A percentile compares a stretch with the other conserved stretches of the same genome.
Evolutionary conservation across 345 rosid species (phyloP).

Genomic region (Punica granatum): DNA sequence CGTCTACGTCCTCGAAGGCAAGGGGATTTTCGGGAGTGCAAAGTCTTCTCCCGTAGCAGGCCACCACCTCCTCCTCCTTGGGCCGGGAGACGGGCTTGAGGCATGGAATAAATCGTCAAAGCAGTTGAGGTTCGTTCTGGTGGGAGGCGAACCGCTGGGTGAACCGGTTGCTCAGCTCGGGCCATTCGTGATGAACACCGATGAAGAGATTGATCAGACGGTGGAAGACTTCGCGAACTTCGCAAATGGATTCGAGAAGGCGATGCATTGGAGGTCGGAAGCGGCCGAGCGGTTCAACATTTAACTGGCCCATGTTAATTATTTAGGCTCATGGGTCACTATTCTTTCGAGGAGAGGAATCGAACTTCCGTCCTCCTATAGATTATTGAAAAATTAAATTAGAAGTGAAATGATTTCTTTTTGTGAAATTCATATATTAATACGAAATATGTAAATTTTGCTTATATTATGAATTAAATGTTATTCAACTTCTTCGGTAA

Average conservation of each 20-base stretch:
- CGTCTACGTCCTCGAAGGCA: constrained; percentile 68
- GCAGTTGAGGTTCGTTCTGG: constrained; percentile 55
- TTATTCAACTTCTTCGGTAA: too few species aligned
- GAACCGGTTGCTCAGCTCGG: constrained; percentile 74
- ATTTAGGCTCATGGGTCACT: too few species aligned
- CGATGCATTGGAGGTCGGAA: constrained; percentile 49
- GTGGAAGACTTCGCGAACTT: constrained; percentile 65
- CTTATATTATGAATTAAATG: too few species aligned
- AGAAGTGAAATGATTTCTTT: too few species aligned
- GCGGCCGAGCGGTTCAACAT: background rate
- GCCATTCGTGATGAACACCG: constrained; percentile 88
- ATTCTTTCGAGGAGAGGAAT: background rate
- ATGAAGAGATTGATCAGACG: constrained; percentile 66
- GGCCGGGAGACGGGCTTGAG: constrained; percentile 52
- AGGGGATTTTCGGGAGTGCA: constrained; percentile 44
- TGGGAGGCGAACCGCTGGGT: constrained; percentile 70
- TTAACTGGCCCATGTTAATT: background rate
- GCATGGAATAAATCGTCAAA: constrained; percentile 65
- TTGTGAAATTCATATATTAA: too few species aligned
- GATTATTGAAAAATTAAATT: too few species aligned
- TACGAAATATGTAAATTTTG: too few species aligned
- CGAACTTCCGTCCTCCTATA: too few species aligned
- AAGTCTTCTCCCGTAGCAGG: constrained; percentile 30
- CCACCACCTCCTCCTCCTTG: constrained; percentile 55
- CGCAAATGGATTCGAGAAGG: constrained; percentile 76